A percentile compares a stretch with the other conserved stretches of the same genome.
Conservation (phyloP, 1,139 yeast species). For the Saccharomyces hybrid region DNA sequence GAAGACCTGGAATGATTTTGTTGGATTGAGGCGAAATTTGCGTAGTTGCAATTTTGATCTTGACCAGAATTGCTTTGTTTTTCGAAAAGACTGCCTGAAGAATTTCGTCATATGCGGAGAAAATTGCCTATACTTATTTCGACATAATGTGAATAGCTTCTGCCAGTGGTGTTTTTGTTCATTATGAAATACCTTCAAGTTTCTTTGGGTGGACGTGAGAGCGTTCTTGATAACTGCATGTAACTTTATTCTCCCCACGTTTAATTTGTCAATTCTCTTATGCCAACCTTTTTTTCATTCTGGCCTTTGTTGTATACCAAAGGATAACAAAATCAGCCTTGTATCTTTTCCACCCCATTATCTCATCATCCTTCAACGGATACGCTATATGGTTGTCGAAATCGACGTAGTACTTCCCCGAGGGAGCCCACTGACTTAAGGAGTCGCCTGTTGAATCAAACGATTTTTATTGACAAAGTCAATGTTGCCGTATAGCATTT, state of each 20-base stretch:
- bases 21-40: neutral
- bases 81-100: neutral
- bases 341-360: constrained; percentile 10
- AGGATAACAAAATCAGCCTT: constrained; percentile 10
- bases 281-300: neutral
- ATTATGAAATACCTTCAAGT: neutral
- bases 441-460: constrained; percentile 1
- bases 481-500: constrained; percentile 7
- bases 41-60: neutral
- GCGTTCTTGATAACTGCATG: neutral
- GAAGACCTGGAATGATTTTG: neutral
- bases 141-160: neutral
- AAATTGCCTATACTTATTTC: neutral
- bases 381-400: constrained; percentile 17
- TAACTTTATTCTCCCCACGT: neutral
- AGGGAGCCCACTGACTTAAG: constrained; percentile 11
- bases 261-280: neutral
- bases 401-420: constrained; percentile 16
- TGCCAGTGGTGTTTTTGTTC: neutral
- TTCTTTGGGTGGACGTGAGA: neutral
- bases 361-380: constrained; percentile 11
- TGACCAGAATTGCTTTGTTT: neutral
- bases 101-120: neutral
- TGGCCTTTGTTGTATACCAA: constrained; percentile 7
- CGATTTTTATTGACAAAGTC: constrained; percentile 7